Evolutionary conservation across 176 grass and related monocot genomes (phyloP), one percentile per base, ranked within the genome.

Genomic region (Phoenix roebelenii): DNA sequence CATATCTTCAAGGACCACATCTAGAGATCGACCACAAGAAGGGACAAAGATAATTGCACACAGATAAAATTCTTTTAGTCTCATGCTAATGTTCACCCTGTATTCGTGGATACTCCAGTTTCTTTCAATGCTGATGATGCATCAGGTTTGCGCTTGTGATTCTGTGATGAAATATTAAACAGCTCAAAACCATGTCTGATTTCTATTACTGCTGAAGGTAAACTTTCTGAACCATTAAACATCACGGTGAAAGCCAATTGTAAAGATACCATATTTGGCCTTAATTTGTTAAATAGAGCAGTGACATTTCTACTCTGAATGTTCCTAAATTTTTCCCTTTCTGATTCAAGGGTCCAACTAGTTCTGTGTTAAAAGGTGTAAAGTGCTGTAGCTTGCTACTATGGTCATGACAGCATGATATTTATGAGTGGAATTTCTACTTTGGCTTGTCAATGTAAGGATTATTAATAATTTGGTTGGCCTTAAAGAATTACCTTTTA

Each of bases 51-150:
- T 26, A 30, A 57, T 28, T 74, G 12, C 16, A 84, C 44, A 57
- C 49, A 0, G 86, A 90, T 66, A 80, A 85, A 52, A 97, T 74
- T 32, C 76, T 91, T 82, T 18, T 80, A 4, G 66, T 97, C 23
- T 83, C 87, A 44, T 7, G 22, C 77, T 9, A 88, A 90, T 49
- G 49, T 96, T 18, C 72, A 82, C 65, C 81, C 90, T 20, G 80
- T 96, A 49, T 87, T 75, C 15, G 84, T 87, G 77, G 92, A 96
- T 49, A 96, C 90, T 83, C 80, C 83, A 10, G 66, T 96, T 22
- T 87, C 83, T 56, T 84, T 85, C 25, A 80, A 66, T 66, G 64
- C 79, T 4, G 78, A 96, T 17, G 92, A 96, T 3, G 67, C 72
- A 64, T 85, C 83, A 2, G 83, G 81, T 39, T 64, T 96, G 60